Conservation (phyloP, 2,329 filamentous ascomycete genomes). For the Colletotrichum tropicicola region DNA sequence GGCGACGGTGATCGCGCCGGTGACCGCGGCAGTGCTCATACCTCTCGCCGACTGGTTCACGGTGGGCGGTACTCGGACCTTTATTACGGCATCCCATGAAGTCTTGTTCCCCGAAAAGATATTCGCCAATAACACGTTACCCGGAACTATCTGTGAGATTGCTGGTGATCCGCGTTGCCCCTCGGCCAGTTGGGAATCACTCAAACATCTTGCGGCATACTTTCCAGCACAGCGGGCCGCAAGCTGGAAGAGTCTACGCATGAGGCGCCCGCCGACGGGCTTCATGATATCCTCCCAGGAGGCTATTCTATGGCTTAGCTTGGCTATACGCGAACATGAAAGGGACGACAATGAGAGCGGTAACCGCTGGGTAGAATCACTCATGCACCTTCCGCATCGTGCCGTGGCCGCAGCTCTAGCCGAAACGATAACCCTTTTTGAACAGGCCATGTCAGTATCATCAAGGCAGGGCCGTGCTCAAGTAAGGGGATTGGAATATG, state of each 20-base stretch:
- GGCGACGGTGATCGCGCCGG: background rate
- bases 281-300: no score
- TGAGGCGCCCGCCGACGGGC: background rate
- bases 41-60: background rate
- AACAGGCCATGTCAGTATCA: no score
- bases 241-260: background rate
- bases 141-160: background rate
- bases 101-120: background rate
- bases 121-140: background rate
- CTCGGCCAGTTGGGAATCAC: background rate
- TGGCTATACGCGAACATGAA: no score
- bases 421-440: no score
- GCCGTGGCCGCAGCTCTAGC: no score
- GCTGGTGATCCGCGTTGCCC: background rate
- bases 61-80: background rate
- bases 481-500: no score
- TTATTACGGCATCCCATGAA: background rate
- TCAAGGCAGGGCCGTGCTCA: no score
- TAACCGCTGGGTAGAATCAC: no score
- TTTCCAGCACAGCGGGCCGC: background rate
- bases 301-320: no score
- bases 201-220: background rate
- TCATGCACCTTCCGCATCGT: no score
- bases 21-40: background rate
- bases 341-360: no score